A percentile compares a stretch with the other conserved stretches of the same genome.
These are phyloP conservation scores for Lactuca saligna DNA, from an alignment of 129 eudicot species.

Conservation along the genomic window DNA sequence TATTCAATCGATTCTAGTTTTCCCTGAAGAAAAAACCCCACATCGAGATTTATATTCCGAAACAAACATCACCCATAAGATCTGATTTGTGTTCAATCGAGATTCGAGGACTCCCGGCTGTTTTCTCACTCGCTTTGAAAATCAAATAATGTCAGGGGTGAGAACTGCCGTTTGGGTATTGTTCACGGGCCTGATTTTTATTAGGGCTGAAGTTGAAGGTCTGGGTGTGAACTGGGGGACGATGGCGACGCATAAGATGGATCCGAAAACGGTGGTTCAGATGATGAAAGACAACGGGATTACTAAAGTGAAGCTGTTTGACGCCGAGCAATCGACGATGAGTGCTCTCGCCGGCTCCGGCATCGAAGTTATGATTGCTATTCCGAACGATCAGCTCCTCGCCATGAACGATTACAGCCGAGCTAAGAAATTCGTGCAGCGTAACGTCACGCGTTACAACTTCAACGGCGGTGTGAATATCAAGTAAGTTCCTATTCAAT, in stretches of 20 bases:
- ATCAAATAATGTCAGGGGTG: slow-evolving; percentile 17
- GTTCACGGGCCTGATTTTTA: slow-evolving; percentile 19
- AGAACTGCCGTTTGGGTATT: slow-evolving; percentile 15
- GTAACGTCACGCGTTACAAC: slow-evolving; percentile 63
- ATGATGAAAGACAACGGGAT: slow-evolving; percentile 82
- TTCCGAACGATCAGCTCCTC: slow-evolving; percentile 74
- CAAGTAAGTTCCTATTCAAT: slow-evolving; percentile 44
- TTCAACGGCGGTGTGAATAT: slow-evolving; percentile 90
- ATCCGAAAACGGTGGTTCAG: slow-evolving; percentile 76
- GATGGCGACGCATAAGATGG: slow-evolving; percentile 72
- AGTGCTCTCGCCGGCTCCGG: slow-evolving; percentile 76
- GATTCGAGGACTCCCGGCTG: not conserved
- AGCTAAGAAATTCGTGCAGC: slow-evolving; percentile 72
- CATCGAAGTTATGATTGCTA: slow-evolving; percentile 89
- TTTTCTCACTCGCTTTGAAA: not conserved
- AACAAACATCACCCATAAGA: slow-evolving; percentile 4
- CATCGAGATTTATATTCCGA: not conserved
- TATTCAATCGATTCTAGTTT: not conserved
- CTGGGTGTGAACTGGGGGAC: slow-evolving; percentile 97
- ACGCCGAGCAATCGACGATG: slow-evolving; percentile 75
- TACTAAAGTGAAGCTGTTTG: slow-evolving; percentile 75
- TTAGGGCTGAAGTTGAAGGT: slow-evolving; percentile 36
- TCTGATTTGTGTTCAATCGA: slow-evolving; percentile 8
- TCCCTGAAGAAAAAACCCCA: slow-evolving; percentile 4
- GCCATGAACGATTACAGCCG: slow-evolving; percentile 62